These are phyloP conservation scores for Mucor circinelloides DNA, from an alignment of 371 early-diverging fungal species.

Conservation along the genomic window DNA sequence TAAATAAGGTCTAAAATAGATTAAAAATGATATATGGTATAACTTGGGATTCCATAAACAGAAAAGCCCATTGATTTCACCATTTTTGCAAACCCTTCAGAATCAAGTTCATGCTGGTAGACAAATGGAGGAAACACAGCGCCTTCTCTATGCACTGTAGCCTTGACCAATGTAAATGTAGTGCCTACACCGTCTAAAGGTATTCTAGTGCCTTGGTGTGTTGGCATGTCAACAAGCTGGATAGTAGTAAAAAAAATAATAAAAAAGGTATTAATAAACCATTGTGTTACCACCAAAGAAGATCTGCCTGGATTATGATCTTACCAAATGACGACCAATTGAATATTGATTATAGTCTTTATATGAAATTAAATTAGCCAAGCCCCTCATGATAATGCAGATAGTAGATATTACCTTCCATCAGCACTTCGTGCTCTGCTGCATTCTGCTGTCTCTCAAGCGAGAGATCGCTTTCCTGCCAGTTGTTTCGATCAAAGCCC, in stretches of 20 bases:
- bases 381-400: not conserved
- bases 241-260: constrained; percentile 10
- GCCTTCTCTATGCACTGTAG: constrained; percentile 68
- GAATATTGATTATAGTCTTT: constrained; percentile 18
- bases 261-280: not conserved
- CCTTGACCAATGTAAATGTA: constrained; percentile 63
- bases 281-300: not conserved
- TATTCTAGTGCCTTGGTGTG: constrained; percentile 34
- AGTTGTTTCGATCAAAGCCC: constrained; percentile 66
- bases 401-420: constrained; percentile 35
- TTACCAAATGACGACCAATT: constrained; percentile 24
- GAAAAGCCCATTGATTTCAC: constrained; percentile 62
- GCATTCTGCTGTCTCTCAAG: constrained; percentile 47
- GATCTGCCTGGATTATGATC: not conserved
- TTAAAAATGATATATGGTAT: constrained; percentile 26
- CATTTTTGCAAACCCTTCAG: constrained; percentile 74
- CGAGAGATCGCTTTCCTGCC: constrained; percentile 64
- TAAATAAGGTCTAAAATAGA: not conserved
- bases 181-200: constrained; percentile 65
- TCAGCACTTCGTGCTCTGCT: constrained; percentile 34
- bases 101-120: constrained; percentile 67
- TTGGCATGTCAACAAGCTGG: constrained; percentile 53
- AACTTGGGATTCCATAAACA: constrained; percentile 61
- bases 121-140: constrained; percentile 63
- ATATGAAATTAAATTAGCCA: not conserved